Conservation (phyloP, 495 filamentous ascomycete species). For the Podospora appendiculata region DNA sequence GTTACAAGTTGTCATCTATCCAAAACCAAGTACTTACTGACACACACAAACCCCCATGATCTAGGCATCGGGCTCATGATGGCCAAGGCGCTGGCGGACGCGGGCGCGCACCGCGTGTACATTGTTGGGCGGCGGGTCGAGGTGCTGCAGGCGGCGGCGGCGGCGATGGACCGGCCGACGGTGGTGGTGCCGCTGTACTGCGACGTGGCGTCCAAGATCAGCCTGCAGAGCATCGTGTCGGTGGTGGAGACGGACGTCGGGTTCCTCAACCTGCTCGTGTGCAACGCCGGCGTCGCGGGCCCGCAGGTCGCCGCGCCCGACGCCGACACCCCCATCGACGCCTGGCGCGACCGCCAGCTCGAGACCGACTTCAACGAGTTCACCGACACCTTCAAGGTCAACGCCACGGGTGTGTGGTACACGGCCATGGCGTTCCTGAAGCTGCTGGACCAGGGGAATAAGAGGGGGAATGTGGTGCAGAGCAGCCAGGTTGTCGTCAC, state of each 20-base stretch:
- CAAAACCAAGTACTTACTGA: neutral
- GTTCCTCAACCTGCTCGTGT: slow-evolving; percentile 57
- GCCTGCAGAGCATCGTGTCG: slow-evolving; percentile 44
- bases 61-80: slow-evolving; percentile 63
- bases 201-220: slow-evolving; percentile 60
- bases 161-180: slow-evolving; percentile 24
- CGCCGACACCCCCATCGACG: slow-evolving; percentile 33
- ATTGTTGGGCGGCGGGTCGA: slow-evolving; percentile 60
- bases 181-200: slow-evolving; percentile 51
- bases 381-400: slow-evolving; percentile 49
- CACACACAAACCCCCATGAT: neutral
- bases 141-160: slow-evolving; percentile 43
- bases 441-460: slow-evolving; percentile 56
- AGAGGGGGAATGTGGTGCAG: slow-evolving; percentile 40
- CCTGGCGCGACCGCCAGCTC: slow-evolving; percentile 46
- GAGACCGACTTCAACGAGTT: slow-evolving; percentile 49
- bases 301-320: slow-evolving; percentile 29
- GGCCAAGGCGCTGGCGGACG: slow-evolving; percentile 49
- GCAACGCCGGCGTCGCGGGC: slow-evolving; percentile 59
- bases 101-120: slow-evolving; percentile 61
- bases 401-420: slow-evolving; percentile 54
- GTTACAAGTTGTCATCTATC: too few species aligned
- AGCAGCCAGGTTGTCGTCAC: slow-evolving; percentile 57
- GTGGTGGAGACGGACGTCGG: slow-evolving; percentile 46
- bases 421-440: slow-evolving; percentile 56